These are phyloP conservation scores for Lachnellula occidentalis DNA, from an alignment of 2,329 filamentous ascomycete genomes.

Conservation along the genomic window DNA sequence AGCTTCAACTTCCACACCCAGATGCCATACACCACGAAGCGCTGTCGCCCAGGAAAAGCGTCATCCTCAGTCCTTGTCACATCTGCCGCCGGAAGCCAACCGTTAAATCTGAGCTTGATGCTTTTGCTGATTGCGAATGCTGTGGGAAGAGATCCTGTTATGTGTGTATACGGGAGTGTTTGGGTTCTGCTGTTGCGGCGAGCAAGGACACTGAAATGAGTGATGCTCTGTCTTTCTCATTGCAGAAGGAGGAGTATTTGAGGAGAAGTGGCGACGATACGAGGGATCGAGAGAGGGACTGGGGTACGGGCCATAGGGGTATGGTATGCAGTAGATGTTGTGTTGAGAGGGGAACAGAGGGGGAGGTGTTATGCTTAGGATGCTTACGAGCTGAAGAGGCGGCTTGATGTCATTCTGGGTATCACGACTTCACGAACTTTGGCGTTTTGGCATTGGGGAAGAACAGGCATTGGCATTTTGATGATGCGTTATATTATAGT, in stretches of 20 bases:
- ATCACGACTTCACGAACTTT: too few relatives aligned
- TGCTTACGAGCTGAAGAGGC: constrained; percentile 40
- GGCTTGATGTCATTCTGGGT: too few relatives aligned
- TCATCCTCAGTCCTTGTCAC: constrained; percentile 52
- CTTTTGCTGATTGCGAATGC: constrained; percentile 57
- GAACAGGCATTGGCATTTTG: too few relatives aligned
- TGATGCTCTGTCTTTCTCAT: background rate
- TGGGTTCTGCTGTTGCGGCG: constrained; percentile 39
- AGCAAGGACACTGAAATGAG: constrained; percentile 9
- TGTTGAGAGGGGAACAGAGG: constrained; percentile 57
- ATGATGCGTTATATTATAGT: too few relatives aligned
- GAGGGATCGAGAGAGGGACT: background rate
- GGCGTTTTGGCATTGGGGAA: too few relatives aligned
- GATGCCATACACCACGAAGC: background rate
- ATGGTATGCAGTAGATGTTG: constrained; percentile 65
- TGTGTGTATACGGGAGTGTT: constrained; percentile 62
- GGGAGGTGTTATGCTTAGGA: constrained; percentile 61
- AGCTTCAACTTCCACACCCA: background rate
- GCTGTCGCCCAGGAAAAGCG: background rate
- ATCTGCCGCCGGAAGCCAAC: constrained; percentile 62
- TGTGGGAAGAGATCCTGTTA: constrained; percentile 61
- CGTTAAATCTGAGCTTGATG: constrained; percentile 60
- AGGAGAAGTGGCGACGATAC: background rate
- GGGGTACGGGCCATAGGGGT: constrained; percentile 23
- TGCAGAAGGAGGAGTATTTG: background rate